Percentiles rank a stretch among this genome's conserved stretches.
These are phyloP conservation scores for Alternaria gaisen DNA, from an alignment of 2,329 filamentous ascomycete genomes.

Conservation along the genomic window DNA sequence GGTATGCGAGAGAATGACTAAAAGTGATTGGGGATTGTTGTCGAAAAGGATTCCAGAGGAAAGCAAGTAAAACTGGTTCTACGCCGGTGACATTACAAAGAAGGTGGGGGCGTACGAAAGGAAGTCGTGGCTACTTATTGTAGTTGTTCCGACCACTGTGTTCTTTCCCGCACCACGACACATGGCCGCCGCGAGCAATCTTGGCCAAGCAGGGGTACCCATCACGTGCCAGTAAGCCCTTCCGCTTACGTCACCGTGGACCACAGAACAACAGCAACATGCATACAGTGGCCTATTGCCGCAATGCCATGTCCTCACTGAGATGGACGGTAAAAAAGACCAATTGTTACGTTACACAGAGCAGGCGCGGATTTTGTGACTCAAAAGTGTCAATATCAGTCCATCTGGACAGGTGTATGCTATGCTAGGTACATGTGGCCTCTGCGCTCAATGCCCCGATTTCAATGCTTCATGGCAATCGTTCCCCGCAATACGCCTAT, in stretches of 20 bases:
- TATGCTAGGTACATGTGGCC: slow-evolving; percentile 33
- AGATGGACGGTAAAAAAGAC: background rate
- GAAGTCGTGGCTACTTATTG: slow-evolving; percentile 37
- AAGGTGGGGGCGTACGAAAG: slow-evolving; percentile 35
- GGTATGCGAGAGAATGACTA: slow-evolving; percentile 27
- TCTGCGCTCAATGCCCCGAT: slow-evolving; percentile 24
- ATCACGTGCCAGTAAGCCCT: slow-evolving; percentile 14
- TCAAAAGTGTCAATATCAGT: slow-evolving; percentile 2
- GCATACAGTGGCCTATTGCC: background rate
- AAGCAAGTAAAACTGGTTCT: slow-evolving; percentile 18
- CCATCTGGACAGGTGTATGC: slow-evolving; percentile 18
- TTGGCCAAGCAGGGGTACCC: slow-evolving; percentile 23
- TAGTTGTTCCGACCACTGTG: slow-evolving; percentile 42
- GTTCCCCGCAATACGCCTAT: slow-evolving; percentile 29
- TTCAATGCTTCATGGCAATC: slow-evolving; percentile 27
- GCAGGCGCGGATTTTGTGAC: background rate
- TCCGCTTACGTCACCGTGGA: slow-evolving; percentile 22
- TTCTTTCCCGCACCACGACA: slow-evolving; percentile 35
- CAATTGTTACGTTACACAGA: background rate
- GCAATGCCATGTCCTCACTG: background rate
- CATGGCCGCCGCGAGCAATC: slow-evolving; percentile 32
- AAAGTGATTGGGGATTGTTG: slow-evolving; percentile 24
- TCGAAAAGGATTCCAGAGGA: slow-evolving; percentile 28
- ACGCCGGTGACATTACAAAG: slow-evolving; percentile 32
- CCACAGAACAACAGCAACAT: background rate